Conservation (phyloP, 495 filamentous ascomycete species). For the Talaromyces thailandensis region DNA sequence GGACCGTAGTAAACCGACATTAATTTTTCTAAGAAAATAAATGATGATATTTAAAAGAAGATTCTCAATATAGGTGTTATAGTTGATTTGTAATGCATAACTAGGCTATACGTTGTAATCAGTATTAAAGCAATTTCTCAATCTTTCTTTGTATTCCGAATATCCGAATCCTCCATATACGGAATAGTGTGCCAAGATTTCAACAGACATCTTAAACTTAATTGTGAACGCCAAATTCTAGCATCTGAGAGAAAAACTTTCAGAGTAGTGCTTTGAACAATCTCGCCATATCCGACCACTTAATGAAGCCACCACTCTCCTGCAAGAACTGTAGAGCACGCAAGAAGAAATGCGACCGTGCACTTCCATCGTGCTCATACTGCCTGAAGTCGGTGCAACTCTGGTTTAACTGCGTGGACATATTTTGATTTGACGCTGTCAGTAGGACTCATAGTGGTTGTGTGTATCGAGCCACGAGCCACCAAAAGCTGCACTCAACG, state of each 20-base stretch:
- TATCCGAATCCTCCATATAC: no score
- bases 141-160: no score
- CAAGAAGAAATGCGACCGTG: constrained; percentile 14
- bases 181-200: no score
- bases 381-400: neutral
- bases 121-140: no score
- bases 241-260: neutral
- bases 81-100: no score
- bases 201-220: no score
- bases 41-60: no score
- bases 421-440: neutral
- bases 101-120: no score
- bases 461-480: neutral
- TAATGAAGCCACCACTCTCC: constrained; percentile 12
- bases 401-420: neutral
- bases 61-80: no score
- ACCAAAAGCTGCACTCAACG: neutral
- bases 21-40: no score
- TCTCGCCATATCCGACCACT: neutral
- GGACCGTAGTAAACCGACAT: no score
- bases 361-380: constrained; percentile 6
- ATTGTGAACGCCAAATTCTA: neutral
- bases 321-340: constrained; percentile 11
- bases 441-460: neutral
- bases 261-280: neutral